phyloP scores from a whole-genome alignment of 371 early-diverging fungal genomes.

The Lichtheimia ramosa region DNA sequence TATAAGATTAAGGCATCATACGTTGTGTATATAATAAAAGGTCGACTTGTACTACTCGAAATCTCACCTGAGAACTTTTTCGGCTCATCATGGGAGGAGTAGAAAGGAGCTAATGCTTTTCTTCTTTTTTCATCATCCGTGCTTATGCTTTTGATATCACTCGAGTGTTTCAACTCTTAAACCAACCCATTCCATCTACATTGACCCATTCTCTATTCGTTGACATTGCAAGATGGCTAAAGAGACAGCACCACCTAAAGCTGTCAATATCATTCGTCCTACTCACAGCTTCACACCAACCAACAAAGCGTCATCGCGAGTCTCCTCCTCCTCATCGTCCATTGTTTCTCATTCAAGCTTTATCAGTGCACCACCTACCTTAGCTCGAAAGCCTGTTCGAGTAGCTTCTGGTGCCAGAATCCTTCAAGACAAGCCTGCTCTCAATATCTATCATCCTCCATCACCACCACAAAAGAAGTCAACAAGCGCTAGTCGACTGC shows the following conservation, averaged over 20 bases:
- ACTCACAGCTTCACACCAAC: slow-evolving; percentile 11
- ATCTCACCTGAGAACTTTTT: slow-evolving; percentile 2
- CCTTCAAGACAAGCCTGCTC: slow-evolving; percentile 9
- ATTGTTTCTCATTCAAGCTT: slow-evolving; percentile 3
- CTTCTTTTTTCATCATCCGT: background rate
- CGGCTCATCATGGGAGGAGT: background rate
- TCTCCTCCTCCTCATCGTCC: slow-evolving; percentile 6
- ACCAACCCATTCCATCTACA: background rate
- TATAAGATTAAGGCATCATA: too few species aligned
- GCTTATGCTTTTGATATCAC: background rate
- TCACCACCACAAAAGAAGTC: slow-evolving; percentile 3
- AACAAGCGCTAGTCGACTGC: background rate
- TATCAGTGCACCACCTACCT: slow-evolving; percentile 5
- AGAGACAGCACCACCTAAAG: slow-evolving; percentile 20
- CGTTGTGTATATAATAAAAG: background rate
- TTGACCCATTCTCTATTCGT: background rate
- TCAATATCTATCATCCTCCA: slow-evolving; percentile 20
- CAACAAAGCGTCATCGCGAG: slow-evolving; percentile 8
- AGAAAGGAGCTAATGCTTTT: background rate
- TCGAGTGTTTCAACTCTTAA: background rate
- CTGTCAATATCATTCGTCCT: slow-evolving; percentile 19
- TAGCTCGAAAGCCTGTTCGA: background rate
- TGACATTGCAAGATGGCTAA: slow-evolving; percentile 5
- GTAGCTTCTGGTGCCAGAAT: slow-evolving; percentile 5
- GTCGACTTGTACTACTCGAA: background rate